Conservation (phyloP, 2,329 filamentous ascomycete genomes). For the Aspergillus sp. region DNA sequence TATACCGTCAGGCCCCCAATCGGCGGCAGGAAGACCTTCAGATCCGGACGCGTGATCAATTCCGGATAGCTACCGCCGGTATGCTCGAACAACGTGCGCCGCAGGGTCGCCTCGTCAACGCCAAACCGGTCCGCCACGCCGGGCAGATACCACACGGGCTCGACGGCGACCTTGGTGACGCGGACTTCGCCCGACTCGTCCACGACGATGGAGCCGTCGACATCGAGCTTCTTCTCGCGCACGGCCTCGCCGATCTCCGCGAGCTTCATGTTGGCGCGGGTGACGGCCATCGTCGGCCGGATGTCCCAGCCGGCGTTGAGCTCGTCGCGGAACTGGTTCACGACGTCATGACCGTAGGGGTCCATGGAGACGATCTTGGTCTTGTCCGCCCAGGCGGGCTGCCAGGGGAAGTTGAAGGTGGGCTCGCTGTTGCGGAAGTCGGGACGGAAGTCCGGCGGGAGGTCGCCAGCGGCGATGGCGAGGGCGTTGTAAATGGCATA, state of each 20-base stretch:
- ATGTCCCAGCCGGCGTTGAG: constrained; percentile 73
- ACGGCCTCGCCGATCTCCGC: constrained; percentile 92
- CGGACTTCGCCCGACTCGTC: constrained; percentile 83
- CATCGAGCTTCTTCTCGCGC: constrained; percentile 67
- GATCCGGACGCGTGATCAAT: constrained; percentile 88
- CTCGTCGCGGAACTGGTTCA: constrained; percentile 72
- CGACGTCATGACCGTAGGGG: constrained; percentile 84
- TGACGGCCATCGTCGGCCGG: constrained; percentile 86
- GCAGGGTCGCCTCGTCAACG: constrained; percentile 81
- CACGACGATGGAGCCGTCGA: constrained; percentile 86
- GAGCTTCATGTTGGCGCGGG: constrained; percentile 93
- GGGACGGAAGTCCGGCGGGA: constrained; percentile 75
- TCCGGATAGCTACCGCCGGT: constrained; percentile 96
- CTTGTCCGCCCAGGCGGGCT: constrained; percentile 81
- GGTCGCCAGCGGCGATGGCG: constrained; percentile 85
- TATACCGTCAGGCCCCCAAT: constrained; percentile 96
- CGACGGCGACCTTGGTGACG: constrained; percentile 95
- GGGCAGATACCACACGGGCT: constrained; percentile 86
- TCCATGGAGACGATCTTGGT: constrained; percentile 99
- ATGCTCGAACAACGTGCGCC: constrained; percentile 87
- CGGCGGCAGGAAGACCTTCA: constrained; percentile 92
- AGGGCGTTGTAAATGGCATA: constrained; percentile 96
- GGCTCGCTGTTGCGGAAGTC: constrained; percentile 86
- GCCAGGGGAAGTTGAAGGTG: constrained; percentile 82
- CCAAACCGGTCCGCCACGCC: constrained; percentile 90